phyloP scores from a whole-genome alignment of 805 yeast genomes.

The Diddensiella santjacobensis region DNA sequence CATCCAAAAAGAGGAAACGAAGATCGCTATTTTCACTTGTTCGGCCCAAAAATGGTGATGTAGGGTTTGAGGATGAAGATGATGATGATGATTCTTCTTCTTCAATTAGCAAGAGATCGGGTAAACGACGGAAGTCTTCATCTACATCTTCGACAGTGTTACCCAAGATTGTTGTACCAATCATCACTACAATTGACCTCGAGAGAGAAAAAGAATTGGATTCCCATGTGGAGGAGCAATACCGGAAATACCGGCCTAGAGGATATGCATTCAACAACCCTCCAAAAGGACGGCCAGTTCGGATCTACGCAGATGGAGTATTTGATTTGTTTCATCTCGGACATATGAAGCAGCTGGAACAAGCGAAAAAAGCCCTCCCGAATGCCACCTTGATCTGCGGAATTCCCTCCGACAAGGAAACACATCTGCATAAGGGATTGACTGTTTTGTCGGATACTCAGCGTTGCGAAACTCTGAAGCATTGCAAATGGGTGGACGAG shows the following conservation, averaged over 20 bases:
- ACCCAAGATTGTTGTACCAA: neutral
- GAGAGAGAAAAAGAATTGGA: slow-evolving; percentile 45
- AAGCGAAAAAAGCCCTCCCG: slow-evolving; percentile 87
- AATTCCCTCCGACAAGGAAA: slow-evolving; percentile 82
- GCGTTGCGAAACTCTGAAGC: slow-evolving; percentile 84
- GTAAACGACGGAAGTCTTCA: slow-evolving; percentile 20
- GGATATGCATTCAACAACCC: slow-evolving; percentile 81
- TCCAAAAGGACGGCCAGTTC: slow-evolving; percentile 76
- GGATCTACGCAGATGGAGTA: slow-evolving; percentile 98
- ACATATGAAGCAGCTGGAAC: slow-evolving; percentile 96
- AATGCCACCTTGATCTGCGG: slow-evolving; percentile 87
- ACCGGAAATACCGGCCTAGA: slow-evolving; percentile 70
- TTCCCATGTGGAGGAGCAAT: slow-evolving; percentile 60
- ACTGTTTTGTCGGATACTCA: slow-evolving; percentile 88
- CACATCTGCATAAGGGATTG: slow-evolving; percentile 88
- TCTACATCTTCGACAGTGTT: slow-evolving; percentile 14
- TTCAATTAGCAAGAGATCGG: slow-evolving; percentile 6
- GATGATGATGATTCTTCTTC: slow-evolving; percentile 12
- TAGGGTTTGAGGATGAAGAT: slow-evolving; percentile 16
- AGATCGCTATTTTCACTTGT: slow-evolving; percentile 5
- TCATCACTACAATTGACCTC: neutral
- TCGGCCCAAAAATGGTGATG: slow-evolving; percentile 5
- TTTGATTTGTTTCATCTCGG: slow-evolving; percentile 96
- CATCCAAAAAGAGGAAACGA: slow-evolving; percentile 4
- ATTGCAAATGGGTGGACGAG: slow-evolving; percentile 97